Conservation (phyloP, 345 rosid genomes). For the Pelargonium nanum region DNA sequence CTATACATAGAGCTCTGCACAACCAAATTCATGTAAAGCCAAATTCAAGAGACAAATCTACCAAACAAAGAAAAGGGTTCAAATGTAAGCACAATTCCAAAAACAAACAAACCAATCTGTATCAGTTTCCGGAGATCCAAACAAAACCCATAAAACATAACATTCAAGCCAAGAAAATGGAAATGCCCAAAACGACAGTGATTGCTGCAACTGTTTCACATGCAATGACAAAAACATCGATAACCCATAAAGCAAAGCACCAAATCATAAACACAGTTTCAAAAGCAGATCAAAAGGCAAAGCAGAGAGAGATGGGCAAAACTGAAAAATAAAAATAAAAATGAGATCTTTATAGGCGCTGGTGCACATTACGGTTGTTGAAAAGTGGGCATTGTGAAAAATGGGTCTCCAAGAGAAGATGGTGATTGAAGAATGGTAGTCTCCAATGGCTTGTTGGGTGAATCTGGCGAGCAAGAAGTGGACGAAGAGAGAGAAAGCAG, state of each 20-base stretch:
- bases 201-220: background rate
- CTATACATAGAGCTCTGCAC: conserved; percentile 59
- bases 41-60: conserved; percentile 10
- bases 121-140: background rate
- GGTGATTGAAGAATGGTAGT: conserved; percentile 77
- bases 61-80: conserved; percentile 4
- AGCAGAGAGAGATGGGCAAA: too few relatives aligned
- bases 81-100: background rate
- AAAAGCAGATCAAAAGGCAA: background rate
- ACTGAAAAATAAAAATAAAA: too few relatives aligned
- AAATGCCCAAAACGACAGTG: too few relatives aligned
- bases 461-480: conserved; percentile 85
- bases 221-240: background rate
- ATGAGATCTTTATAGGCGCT: conserved; percentile 10
- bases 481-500: conserved; percentile 57
- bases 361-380: conserved; percentile 39
- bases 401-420: conserved; percentile 96
- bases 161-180: background rate
- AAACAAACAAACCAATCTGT: background rate
- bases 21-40: conserved; percentile 11
- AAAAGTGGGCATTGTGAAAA: conserved; percentile 47
- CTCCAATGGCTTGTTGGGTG: conserved; percentile 54
- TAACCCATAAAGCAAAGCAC: background rate
- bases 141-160: background rate
- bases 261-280: too few relatives aligned